Evolutionary conservation across 2,329 filamentous ascomycete species (phyloP), one percentile per base, ranked within the genome.

Genomic region (Daldinia eschscholtzii): DNA sequence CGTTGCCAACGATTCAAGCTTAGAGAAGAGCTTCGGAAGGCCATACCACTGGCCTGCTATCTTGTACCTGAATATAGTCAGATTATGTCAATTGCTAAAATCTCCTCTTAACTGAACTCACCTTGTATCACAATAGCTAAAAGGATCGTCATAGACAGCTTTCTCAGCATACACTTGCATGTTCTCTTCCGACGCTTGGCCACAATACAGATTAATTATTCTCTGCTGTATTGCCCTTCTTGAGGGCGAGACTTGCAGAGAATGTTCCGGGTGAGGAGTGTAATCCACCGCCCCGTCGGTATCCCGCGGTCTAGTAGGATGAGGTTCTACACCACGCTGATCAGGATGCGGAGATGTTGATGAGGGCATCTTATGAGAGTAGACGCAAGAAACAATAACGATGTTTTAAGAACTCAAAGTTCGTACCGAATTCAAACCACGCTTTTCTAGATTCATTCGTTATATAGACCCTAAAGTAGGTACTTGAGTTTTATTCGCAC

Each of bases 21-120:
- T 76, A 13, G 79, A 75, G 75, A 84, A 81, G 6, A 83, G 74
- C 70, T 79, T 83, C 0, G 82, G 81, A 13, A 84, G 82, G 76
- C 81, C 82, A 70, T 82, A 85, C 83, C 83, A 86, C 71, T 86
- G 82, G 6, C 83, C 83, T 1, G 83, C 83, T 65, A 86, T 85
- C 72, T 85, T 86, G 20, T 72, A 63, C 46, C 71, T 67, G 12
- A 15, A 12, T 2, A 20, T 3, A 28, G n/a, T 62, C 35, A 58
- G n/a, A 15, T 18, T 30, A 23, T 55, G 18, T 4, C 1, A 23
- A 13, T 7, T 15, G 33, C 10, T 23, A 55, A 3, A 13, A 3
- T 26, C 7, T 7, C 4, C 10, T 35, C 30, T 15, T 37, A 7
- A 23, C 2, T 4, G 10, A 37, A 37, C 18, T n/a, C 83, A 84